phyloP scores from a whole-genome alignment of 805 yeast genomes.

The Danielozyma ontarioensis region DNA sequence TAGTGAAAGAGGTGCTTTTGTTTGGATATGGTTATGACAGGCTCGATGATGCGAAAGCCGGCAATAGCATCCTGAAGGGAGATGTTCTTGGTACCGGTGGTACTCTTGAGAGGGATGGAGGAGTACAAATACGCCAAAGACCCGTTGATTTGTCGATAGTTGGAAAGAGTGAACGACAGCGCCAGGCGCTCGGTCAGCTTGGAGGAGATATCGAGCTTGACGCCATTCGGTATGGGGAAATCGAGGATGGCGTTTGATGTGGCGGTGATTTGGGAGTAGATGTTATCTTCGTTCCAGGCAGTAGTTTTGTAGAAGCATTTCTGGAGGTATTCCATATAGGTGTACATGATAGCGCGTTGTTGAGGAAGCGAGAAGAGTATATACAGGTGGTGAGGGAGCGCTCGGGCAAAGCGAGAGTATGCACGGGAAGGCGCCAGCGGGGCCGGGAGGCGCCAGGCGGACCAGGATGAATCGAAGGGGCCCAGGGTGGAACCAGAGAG shows the following conservation, averaged over 20 bases:
- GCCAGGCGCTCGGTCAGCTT: constrained; percentile 66
- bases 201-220: constrained; percentile 61
- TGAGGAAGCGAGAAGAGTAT: not conserved
- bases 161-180: constrained; percentile 66
- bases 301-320: constrained; percentile 65
- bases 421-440: too few species aligned
- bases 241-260: constrained; percentile 67
- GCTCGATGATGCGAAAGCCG: constrained; percentile 60
- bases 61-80: constrained; percentile 64
- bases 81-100: constrained; percentile 47
- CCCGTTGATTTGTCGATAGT: constrained; percentile 64
- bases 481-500: too few species aligned
- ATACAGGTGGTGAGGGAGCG: too few species aligned
- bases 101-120: constrained; percentile 48
- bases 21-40: constrained; percentile 13
- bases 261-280: constrained; percentile 70
- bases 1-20: constrained; percentile 1
- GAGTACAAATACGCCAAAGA: constrained; percentile 79
- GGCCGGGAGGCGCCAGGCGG: too few species aligned
- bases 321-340: constrained; percentile 83
- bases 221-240: constrained; percentile 66
- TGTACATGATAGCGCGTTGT: constrained; percentile 44
- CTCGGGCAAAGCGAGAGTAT: too few species aligned
- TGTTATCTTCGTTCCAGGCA: constrained; percentile 74
- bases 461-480: too few species aligned